Evolutionary conservation across 768 basidiomycete genomes (phyloP).

Genomic region (Mrakia blollopis): DNA sequence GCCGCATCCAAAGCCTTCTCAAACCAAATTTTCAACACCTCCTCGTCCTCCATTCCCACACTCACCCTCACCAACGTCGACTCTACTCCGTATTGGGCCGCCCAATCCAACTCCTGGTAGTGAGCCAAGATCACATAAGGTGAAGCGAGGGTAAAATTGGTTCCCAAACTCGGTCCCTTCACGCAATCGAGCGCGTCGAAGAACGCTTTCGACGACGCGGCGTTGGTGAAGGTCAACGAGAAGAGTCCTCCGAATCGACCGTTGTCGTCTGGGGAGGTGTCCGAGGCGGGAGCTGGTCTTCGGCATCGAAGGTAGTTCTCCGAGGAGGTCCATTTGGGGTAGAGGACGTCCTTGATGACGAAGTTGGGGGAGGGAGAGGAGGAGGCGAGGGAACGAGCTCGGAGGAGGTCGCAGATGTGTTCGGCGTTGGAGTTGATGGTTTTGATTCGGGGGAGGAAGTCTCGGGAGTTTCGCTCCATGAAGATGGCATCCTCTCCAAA

Average conservation of each 20-base stretch:
- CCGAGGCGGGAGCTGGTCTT: constrained; percentile 53
- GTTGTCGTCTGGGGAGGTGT: constrained; percentile 45
- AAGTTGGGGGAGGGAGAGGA: constrained; percentile 36
- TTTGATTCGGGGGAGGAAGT: constrained; percentile 70
- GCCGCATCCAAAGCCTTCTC: constrained; percentile 66
- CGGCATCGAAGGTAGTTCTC: constrained; percentile 57
- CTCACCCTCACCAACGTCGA: constrained; percentile 76
- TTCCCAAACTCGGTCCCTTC: constrained; percentile 85
- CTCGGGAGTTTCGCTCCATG: constrained; percentile 97
- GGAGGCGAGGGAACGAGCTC: constrained; percentile 46
- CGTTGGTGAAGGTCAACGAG: constrained; percentile 72
- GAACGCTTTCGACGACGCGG: constrained; percentile 66
- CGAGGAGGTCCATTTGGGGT: constrained; percentile 75
- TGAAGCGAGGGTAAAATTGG: constrained; percentile 91
- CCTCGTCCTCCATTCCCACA: constrained; percentile 78
- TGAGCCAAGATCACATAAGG: constrained; percentile 92
- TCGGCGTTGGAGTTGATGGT: constrained; percentile 77
- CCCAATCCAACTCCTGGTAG: constrained; percentile 86
- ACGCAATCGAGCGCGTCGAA: constrained; percentile 74
- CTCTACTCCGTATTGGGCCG: constrained; percentile 78
- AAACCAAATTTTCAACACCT: constrained; percentile 57
- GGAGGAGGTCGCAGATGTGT: constrained; percentile 72
- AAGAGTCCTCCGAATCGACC: constrained; percentile 66
- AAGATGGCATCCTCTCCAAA: constrained; percentile 88
- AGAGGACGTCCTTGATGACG: constrained; percentile 76